These are phyloP conservation scores for Ogataea sp. DNA, from an alignment of 805 yeast genomes.

Conservation along the genomic window DNA sequence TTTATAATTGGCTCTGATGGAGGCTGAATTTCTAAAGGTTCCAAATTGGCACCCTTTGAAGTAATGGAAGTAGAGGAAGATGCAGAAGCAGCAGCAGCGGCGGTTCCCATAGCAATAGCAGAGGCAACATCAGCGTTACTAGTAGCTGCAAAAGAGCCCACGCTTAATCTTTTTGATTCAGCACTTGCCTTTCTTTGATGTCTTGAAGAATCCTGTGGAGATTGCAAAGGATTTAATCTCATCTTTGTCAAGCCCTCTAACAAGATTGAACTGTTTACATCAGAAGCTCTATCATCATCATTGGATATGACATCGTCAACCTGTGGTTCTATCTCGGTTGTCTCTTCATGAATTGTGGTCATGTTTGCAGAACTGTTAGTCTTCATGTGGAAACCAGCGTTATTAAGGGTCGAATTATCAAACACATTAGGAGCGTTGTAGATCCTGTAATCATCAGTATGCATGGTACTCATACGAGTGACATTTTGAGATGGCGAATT, in stretches of 20 bases:
- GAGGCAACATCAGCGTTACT: no score
- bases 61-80: no score
- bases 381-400: not conserved
- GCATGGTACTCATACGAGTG: constrained; percentile 20
- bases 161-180: not conserved
- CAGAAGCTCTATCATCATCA: not conserved
- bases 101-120: not conserved
- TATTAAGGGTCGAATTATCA: not conserved
- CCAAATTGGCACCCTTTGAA: no score
- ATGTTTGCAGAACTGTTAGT: constrained; percentile 12
- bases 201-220: not conserved
- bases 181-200: not conserved
- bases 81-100: not conserved
- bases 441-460: constrained; percentile 22
- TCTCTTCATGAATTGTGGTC: constrained; percentile 27
- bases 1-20: no score
- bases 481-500: constrained; percentile 10
- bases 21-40: not conserved
- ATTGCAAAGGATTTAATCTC: constrained; percentile 11
- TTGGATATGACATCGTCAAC: not conserved
- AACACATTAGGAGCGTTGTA: constrained; percentile 12
- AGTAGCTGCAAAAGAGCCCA: no score
- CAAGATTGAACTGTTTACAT: constrained; percentile 1
- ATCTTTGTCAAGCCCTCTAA: constrained; percentile 13
- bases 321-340: constrained; percentile 20